Base-by-base conservation (phyloP, 2,329 filamentous ascomycete species). In the Seiridium cupressi region DNA sequence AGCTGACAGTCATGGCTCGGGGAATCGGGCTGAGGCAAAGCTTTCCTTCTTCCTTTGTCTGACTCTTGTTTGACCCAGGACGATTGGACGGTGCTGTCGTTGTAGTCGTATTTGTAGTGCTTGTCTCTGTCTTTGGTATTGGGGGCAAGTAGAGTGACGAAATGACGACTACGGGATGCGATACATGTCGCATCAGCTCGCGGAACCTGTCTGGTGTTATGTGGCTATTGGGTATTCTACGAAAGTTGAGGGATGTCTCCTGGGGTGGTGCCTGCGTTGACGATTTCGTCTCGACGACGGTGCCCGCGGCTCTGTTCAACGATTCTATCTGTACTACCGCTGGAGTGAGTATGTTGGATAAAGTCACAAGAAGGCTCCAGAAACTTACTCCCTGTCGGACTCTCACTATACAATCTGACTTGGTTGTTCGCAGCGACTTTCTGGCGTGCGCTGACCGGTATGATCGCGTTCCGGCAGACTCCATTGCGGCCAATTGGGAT, bases 1-100 rank as follows among this genome's bases (percentile, higher is more conserved):
- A 86, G 5, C 84, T 86, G 76, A 86, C 83, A 38, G 84, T 86
- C 79, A 87, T 84, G 53, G 79, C 84, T 38, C 79, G 76, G 5
- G 69, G 79, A 68, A 46, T 66, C 58, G 61, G 70, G 31, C 38
- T 69, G 63, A 63, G 59, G 18, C 18, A 26, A 44, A 62, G 59
- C 55, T 10, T 36, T 57, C 13, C 47, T 60, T 11, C 18, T 7
- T n/a, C 44, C 40, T 51, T 54, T 32, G 59, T 42, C 47, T 55
- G 13, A 58, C 10, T 35, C 62, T 11, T 42, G 71, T 62, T n/a
- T 74, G 47, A 9, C 35, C 9, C n/a, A 18, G 38, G 10, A 18
- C n/a, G 32, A 18, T 59, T 47, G 8, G n/a, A 38, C 13, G 53
- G 44, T 8, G 32, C 35, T 13, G n/a, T n/a, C 9, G 26, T 35